These are phyloP conservation scores for Puccinia novopanici DNA, from an alignment of 1,284 basidiomycete species.

Conservation along the genomic window DNA sequence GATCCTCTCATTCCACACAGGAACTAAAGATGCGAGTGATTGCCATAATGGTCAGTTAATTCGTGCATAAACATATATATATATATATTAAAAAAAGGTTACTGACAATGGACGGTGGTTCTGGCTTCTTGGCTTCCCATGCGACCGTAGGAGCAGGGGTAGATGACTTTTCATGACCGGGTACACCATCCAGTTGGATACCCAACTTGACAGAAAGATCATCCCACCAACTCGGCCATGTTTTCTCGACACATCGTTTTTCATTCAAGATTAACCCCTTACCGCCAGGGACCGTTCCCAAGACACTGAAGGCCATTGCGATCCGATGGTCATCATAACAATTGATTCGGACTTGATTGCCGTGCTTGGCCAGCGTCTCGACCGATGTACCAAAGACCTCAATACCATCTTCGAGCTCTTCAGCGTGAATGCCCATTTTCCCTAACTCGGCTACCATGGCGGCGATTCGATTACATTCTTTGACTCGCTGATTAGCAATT, in stretches of 20 bases:
- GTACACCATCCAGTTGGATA: conserved; percentile 47
- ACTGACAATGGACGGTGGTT: conserved; percentile 41
- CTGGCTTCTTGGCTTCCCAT: conserved; percentile 51
- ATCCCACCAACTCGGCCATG: conserved; percentile 99
- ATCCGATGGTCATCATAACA: conserved; percentile 99
- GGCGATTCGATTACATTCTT: conserved; percentile 94
- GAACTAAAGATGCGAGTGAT: conserved; percentile 58
- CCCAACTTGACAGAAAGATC: conserved; percentile 85
- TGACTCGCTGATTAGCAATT: conserved; percentile 97
- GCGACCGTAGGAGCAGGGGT: conserved; percentile 47
- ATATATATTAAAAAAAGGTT: not conserved
- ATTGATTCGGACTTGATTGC: conserved; percentile 71
- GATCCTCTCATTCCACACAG: conserved; percentile 96
- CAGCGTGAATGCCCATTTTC: conserved; percentile 91
- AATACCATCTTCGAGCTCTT: conserved; percentile 89
- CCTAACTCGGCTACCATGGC: conserved; percentile 96
- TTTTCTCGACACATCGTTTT: conserved; percentile 98
- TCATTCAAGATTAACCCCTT: conserved; percentile 80
- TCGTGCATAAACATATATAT: conserved; percentile 65
- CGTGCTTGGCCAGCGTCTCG: conserved; percentile 61
- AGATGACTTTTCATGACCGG: conserved; percentile 54
- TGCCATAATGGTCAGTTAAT: conserved; percentile 51
- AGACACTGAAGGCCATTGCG: conserved; percentile 94
- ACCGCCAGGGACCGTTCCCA: conserved; percentile 70
- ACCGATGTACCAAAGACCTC: conserved; percentile 79